Percentiles rank a stretch among this genome's conserved stretches.
Conservation (phyloP, 208 protist genomes). For the Trypanosoma platydactyli region DNA sequence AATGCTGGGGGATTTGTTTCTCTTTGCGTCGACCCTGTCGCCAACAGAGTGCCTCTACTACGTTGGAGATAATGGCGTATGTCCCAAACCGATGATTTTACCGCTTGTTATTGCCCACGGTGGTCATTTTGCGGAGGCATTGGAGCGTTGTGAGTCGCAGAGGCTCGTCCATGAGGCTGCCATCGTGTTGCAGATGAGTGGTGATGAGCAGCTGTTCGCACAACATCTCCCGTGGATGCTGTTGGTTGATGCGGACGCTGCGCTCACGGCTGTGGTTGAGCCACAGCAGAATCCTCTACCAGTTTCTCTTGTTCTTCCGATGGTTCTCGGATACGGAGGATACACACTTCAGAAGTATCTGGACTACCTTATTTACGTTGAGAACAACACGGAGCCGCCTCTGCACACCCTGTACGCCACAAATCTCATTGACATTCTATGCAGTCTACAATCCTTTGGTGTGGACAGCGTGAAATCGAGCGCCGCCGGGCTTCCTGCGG, state of each 20-base stretch:
- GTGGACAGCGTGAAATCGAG: conserved; percentile 26
- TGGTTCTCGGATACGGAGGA: conserved; percentile 20
- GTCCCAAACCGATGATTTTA: conserved; percentile 14
- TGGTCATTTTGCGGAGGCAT: conserved; percentile 19
- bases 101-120: conserved; percentile 22
- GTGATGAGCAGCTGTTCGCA: conserved; percentile 8
- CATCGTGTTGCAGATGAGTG: conserved; percentile 17
- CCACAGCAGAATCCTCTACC: conserved; percentile 4
- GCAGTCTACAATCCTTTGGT: conserved; percentile 25
- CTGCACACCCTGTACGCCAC: conserved; percentile 45
- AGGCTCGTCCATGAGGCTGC: conserved; percentile 31
- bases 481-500: conserved; percentile 21
- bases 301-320: conserved; percentile 15
- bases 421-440: conserved; percentile 34
- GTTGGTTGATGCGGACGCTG: not conserved
- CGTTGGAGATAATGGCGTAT: conserved; percentile 6
- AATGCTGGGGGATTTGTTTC: conserved; percentile 18
- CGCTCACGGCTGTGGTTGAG: not conserved
- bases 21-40: conserved; percentile 2
- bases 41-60: conserved; percentile 18
- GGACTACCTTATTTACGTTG: conserved; percentile 28
- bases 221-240: conserved; percentile 16
- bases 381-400: conserved; percentile 14
- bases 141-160: conserved; percentile 31
- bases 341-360: conserved; percentile 24